Conservation (phyloP, 192 early-diverging fungal species). For the Backusella australiensis region DNA sequence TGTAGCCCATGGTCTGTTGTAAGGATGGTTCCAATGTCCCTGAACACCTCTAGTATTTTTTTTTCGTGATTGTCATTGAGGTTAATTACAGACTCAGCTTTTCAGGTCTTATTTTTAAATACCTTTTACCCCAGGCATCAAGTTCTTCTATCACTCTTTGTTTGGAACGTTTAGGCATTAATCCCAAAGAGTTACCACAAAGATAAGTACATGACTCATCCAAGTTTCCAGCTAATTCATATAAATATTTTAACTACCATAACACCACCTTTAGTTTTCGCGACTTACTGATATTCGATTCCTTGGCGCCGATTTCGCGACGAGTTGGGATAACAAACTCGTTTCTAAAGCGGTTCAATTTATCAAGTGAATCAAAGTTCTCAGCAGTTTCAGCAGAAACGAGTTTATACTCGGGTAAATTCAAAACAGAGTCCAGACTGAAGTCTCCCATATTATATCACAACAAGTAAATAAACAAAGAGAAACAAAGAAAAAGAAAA, state of each 20-base stretch:
- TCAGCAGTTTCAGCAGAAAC: conserved; percentile 39
- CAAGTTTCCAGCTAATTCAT: conserved; percentile 13
- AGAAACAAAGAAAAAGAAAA: neutral
- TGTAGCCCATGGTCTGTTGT: conserved; percentile 81
- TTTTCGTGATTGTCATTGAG: neutral
- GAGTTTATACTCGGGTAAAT: neutral
- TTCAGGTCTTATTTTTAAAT: conserved; percentile 13
- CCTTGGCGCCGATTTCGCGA: conserved; percentile 39
- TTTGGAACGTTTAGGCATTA: conserved; percentile 71
- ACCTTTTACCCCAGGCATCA: conserved; percentile 80
- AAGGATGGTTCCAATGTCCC: conserved; percentile 85
- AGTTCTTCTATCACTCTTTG: conserved; percentile 83
- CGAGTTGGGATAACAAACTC: conserved; percentile 66
- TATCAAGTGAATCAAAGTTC: conserved; percentile 52
- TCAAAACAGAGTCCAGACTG: neutral
- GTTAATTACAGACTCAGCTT: neutral
- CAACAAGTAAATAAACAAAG: neutral
- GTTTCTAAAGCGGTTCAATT: conserved; percentile 46
- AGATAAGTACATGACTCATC: conserved; percentile 69
- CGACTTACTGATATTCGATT: neutral
- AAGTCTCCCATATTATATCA: neutral
- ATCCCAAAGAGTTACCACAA: conserved; percentile 93
- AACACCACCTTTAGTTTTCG: neutral
- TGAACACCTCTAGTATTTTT: conserved; percentile 65
- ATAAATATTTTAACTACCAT: conserved; percentile 2